These are phyloP conservation scores for Alternaria triticimaculans DNA, from an alignment of 2,329 filamentous ascomycete genomes.

Conservation along the genomic window DNA sequence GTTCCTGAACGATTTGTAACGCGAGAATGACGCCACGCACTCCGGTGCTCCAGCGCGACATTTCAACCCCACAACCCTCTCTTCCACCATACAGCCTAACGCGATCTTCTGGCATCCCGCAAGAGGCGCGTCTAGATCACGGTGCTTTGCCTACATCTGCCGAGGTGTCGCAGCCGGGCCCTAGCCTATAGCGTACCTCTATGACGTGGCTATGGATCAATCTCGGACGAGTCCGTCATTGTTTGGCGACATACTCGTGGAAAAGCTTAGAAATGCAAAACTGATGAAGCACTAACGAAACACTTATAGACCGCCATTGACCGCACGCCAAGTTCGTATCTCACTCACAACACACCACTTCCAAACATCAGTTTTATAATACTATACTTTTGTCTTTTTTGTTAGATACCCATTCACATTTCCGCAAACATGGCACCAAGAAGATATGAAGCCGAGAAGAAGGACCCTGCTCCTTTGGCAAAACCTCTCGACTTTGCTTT, in stretches of 20 bases:
- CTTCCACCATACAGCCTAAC: not conserved
- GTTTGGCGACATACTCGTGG: not conserved
- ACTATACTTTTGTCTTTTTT: not conserved
- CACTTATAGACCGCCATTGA: not conserved
- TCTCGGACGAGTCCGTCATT: not conserved
- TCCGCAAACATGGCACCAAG: constrained; percentile 42
- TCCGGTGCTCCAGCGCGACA: not conserved
- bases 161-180: not conserved
- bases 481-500: constrained; percentile 55
- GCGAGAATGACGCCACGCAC: not conserved
- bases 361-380: not conserved
- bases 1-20: not conserved
- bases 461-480: constrained; percentile 50
- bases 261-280: constrained; percentile 14
- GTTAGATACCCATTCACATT: constrained; percentile 1
- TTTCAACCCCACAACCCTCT: not conserved
- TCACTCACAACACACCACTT: not conserved
- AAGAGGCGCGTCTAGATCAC: not conserved
- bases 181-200: not conserved
- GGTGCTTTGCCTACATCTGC: constrained; percentile 12
- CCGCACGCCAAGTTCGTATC: not conserved
- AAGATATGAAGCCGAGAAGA: constrained; percentile 51
- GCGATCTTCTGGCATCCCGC: not conserved
- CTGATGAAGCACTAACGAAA: not conserved
- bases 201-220: constrained; percentile 15